These are phyloP conservation scores for Colletotrichum sublineola DNA, from an alignment of 2,329 filamentous ascomycete genomes.

Conservation along the genomic window DNA sequence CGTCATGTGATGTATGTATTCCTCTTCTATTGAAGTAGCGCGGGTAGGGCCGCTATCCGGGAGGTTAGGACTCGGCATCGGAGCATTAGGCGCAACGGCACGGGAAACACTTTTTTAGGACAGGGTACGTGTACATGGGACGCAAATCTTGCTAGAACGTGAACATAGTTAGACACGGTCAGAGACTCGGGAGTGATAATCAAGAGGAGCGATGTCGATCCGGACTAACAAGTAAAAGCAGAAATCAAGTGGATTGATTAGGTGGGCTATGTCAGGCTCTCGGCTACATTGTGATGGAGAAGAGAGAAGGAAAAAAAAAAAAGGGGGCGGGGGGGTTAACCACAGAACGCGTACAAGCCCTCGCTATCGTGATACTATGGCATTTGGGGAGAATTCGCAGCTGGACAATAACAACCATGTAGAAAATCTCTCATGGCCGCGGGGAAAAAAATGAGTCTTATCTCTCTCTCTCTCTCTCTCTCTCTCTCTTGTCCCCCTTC, in stretches of 20 bases:
- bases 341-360: background rate
- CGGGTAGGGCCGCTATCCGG: background rate
- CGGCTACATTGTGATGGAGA: background rate
- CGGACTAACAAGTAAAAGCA: background rate
- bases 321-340: too few species aligned
- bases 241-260: background rate
- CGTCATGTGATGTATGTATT: background rate
- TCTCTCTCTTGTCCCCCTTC: background rate
- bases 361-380: slow-evolving; percentile 5
- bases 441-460: background rate
- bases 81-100: background rate
- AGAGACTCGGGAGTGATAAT: background rate
- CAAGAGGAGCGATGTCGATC: too few species aligned
- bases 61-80: background rate
- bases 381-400: background rate
- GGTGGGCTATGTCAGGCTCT: background rate
- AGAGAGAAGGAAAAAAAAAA: background rate
- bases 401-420: background rate
- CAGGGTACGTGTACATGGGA: background rate
- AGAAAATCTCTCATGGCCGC: background rate
- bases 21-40: background rate
- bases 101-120: background rate
- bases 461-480: background rate
- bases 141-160: too few species aligned
- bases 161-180: background rate